A percentile compares a stretch with the other conserved stretches of the same genome.
Conservation (phyloP, 2,329 filamentous ascomycete genomes). For the Trichoderma arundinaceum region DNA sequence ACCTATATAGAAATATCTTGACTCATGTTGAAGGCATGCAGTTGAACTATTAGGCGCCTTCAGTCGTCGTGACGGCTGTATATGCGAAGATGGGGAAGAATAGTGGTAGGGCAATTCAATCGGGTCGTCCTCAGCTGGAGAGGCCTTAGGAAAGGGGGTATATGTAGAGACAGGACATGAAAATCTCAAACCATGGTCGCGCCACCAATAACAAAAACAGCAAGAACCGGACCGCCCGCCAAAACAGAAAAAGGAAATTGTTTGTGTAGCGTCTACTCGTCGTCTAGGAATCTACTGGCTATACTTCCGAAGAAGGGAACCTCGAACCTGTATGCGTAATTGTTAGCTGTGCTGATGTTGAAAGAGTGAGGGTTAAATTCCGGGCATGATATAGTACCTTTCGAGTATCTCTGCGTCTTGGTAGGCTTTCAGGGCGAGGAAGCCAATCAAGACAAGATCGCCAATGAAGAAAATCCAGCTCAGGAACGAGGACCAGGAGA, state of each 20-base stretch:
- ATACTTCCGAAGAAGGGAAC: constrained; percentile 84
- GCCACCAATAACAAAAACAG: constrained; percentile 13
- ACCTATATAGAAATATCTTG: not conserved
- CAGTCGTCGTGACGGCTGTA: not conserved
- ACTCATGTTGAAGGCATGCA: not conserved
- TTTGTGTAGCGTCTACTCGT: constrained; percentile 59
- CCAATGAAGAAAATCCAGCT: constrained; percentile 81
- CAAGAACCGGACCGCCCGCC: not conserved
- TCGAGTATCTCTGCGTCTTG: constrained; percentile 74
- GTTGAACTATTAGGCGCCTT: not conserved
- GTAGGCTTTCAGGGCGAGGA: constrained; percentile 80
- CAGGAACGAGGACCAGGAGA: constrained; percentile 82
- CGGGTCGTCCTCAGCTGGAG: not conserved
- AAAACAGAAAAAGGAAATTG: not conserved
- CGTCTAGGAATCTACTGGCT: constrained; percentile 88
- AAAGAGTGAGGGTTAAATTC: not conserved
- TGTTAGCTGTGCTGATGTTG: not conserved
- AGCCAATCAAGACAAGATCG: constrained; percentile 77
- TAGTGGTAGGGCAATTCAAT: not conserved
- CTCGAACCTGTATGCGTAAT: constrained; percentile 67
- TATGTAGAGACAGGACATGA: constrained; percentile 22
- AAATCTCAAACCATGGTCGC: not conserved
- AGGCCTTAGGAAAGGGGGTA: constrained; percentile 16
- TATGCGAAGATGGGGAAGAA: not conserved
- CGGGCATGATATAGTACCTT: constrained; percentile 49